phyloP scores from a whole-genome alignment of 306 rosid genomes.

The Rosa multiflora region DNA sequence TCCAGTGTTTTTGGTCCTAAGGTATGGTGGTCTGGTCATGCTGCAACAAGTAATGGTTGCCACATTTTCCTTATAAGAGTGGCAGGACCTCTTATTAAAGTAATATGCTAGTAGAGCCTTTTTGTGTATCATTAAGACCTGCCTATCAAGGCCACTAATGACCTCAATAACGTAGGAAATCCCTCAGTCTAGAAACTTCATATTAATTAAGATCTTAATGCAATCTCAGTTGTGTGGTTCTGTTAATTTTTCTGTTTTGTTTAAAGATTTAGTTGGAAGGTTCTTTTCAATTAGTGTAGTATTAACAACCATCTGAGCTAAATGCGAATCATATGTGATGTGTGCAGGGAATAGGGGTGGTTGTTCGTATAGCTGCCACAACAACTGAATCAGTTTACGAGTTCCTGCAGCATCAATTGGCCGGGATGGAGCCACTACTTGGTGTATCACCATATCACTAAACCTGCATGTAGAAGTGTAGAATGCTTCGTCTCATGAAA shows the following conservation, averaged over 20 bases:
- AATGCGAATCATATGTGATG: slow-evolving; percentile 7
- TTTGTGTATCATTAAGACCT: not conserved
- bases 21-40: slow-evolving; percentile 38
- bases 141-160: not conserved
- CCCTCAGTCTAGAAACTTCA: not conserved
- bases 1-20: slow-evolving; percentile 80
- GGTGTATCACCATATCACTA: slow-evolving; percentile 74
- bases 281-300: not conserved
- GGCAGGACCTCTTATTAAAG: not conserved
- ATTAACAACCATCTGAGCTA: slow-evolving; percentile 6
- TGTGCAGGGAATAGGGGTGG: slow-evolving; percentile 60
- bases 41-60: not conserved
- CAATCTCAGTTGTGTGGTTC: not conserved
- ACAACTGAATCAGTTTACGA: slow-evolving; percentile 80
- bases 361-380: slow-evolving; percentile 80
- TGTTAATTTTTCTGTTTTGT: not conserved
- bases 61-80: not conserved
- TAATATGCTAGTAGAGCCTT: not conserved
- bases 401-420: slow-evolving; percentile 70
- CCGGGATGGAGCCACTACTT: slow-evolving; percentile 68
- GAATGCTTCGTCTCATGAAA: not conserved
- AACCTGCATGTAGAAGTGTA: slow-evolving; percentile 8
- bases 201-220: not conserved
- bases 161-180: not conserved
- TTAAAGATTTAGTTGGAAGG: not conserved